phyloP scores from a whole-genome alignment of 2,329 filamentous ascomycete genomes.

The Fusarium sp. region DNA sequence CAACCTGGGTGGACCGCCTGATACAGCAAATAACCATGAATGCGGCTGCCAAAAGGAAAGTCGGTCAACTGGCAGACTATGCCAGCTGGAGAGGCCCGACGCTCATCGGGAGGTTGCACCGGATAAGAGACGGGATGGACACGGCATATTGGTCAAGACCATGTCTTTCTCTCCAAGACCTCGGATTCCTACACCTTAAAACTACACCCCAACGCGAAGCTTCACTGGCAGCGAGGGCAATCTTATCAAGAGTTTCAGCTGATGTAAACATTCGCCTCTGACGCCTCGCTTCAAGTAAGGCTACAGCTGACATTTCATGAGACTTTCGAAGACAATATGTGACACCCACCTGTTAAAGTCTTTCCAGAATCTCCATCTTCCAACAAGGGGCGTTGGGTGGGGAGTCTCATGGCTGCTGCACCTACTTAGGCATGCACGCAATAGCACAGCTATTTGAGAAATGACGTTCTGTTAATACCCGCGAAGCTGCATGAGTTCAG shows the following conservation, averaged over 20 bases:
- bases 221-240: neutral
- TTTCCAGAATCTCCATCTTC: constrained; percentile 15
- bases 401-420: constrained; percentile 23
- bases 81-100: constrained; percentile 15
- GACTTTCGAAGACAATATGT: constrained; percentile 8
- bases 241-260: neutral
- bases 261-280: neutral
- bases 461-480: constrained; percentile 17
- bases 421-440: constrained; percentile 27
- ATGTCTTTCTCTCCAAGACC: neutral
- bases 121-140: constrained; percentile 6
- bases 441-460: constrained; percentile 13
- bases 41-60: constrained; percentile 14
- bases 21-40: constrained; percentile 16
- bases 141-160: neutral
- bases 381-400: neutral
- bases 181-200: neutral
- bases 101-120: constrained; percentile 31
- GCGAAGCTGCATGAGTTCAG: constrained; percentile 28
- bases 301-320: constrained; percentile 14
- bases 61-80: constrained; percentile 21
- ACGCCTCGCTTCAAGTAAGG: constrained; percentile 13
- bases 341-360: neutral
- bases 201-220: neutral
- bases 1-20: constrained; percentile 1